Evolutionary conservation across 23 red algal species (phyloP).

Genomic region (Gracilariopsis chorda): DNA sequence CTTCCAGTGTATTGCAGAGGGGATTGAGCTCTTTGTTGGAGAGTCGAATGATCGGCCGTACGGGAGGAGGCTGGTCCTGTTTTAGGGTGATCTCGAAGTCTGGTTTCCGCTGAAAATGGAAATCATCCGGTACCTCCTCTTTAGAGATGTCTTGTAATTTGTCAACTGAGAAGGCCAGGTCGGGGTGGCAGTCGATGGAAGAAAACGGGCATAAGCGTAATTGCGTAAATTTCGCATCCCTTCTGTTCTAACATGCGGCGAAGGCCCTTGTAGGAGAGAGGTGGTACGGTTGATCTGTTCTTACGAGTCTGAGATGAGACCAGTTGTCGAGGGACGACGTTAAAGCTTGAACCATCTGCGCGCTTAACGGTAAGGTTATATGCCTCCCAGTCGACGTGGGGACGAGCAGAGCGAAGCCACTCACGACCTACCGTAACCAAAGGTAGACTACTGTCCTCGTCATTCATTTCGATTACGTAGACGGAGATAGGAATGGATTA

Average conservation of each 20-base stretch:
- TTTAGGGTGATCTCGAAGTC: no score
- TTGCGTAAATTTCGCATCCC: neutral
- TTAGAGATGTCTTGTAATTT: no score
- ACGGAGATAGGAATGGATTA: neutral
- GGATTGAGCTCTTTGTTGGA: no score
- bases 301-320: neutral
- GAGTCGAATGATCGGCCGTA: no score
- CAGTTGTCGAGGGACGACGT: neutral
- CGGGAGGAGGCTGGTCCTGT: no score
- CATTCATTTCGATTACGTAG: neutral
- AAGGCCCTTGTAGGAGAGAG: neutral
- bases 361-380: neutral
- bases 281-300: neutral
- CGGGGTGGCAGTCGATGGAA: no score
- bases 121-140: no score
- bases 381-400: neutral
- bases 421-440: neutral
- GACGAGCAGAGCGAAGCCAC: neutral
- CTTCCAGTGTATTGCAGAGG: no score
- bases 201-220: no score
- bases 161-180: no score
- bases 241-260: neutral
- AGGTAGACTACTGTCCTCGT: neutral
- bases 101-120: no score
- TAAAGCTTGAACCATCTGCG: neutral